These are phyloP conservation scores for Grammothele lineata DNA, from an alignment of 768 basidiomycete species.

Conservation along the genomic window DNA sequence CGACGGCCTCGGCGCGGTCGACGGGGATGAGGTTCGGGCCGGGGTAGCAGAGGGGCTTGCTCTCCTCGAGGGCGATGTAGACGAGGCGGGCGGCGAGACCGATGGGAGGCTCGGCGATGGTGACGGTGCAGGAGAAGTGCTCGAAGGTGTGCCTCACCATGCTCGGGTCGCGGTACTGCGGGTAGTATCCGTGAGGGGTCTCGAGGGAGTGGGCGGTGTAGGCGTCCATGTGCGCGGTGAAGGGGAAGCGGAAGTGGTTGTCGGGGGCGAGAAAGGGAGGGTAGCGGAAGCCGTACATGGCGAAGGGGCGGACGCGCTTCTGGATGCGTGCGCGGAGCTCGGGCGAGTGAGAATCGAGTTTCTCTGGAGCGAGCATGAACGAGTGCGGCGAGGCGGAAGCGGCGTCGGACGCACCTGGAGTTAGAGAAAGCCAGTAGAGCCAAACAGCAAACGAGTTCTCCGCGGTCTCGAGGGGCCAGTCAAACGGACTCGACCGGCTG, in stretches of 20 bases:
- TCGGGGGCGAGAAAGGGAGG: slow-evolving; percentile 57
- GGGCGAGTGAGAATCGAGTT: slow-evolving; percentile 9
- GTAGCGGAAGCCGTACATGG: slow-evolving; percentile 45
- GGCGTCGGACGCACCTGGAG: slow-evolving; percentile 36
- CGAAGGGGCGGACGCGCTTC: slow-evolving; percentile 38
- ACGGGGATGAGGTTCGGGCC: slow-evolving; percentile 21
- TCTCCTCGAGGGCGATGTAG: slow-evolving; percentile 56
- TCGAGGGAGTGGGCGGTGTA: slow-evolving; percentile 14
- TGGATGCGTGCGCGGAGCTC: slow-evolving; percentile 26
- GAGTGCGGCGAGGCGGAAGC: not conserved
- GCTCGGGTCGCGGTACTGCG: slow-evolving; percentile 35
- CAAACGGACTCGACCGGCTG: slow-evolving; percentile 27
- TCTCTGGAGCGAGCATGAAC: slow-evolving; percentile 4
- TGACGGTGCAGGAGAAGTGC: slow-evolving; percentile 21
- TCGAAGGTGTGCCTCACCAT: slow-evolving; percentile 6
- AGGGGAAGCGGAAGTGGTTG: slow-evolving; percentile 53
- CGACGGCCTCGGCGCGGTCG: slow-evolving; percentile 29
- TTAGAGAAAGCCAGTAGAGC: slow-evolving; percentile 58
- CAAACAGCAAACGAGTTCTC: slow-evolving; percentile 54
- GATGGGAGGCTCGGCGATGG: slow-evolving; percentile 39
- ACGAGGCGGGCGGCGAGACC: slow-evolving; percentile 57
- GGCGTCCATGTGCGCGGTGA: slow-evolving; percentile 18
- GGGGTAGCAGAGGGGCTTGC: slow-evolving; percentile 28
- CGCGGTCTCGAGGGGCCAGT: slow-evolving; percentile 54
- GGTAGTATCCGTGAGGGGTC: slow-evolving; percentile 46